phyloP scores from a whole-genome alignment of 345 rosid genomes.

The Gossypium stocksii region DNA sequence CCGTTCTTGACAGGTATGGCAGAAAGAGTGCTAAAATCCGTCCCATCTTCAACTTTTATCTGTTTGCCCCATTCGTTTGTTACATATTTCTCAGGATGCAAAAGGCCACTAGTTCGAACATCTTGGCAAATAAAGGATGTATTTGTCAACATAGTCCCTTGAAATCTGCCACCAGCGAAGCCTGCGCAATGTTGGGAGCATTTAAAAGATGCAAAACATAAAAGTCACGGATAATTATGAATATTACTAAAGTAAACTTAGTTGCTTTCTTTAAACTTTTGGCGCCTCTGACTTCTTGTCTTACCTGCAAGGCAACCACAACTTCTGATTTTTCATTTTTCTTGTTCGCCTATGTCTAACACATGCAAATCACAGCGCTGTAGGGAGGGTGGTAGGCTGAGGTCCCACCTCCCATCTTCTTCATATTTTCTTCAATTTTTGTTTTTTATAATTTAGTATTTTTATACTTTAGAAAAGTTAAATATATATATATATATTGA shows the following conservation, averaged over 20 bases:
- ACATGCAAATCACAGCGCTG: too few species aligned
- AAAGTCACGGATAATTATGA: background rate
- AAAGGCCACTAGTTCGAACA: slow-evolving; percentile 31
- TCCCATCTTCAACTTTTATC: slow-evolving; percentile 48
- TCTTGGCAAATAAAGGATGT: slow-evolving; percentile 60
- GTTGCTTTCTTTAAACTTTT: too few species aligned
- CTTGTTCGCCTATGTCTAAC: too few species aligned
- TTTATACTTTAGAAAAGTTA: too few species aligned
- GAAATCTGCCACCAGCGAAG: slow-evolving; percentile 35
- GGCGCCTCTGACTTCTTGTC: too few species aligned
- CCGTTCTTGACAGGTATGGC: slow-evolving; percentile 31
- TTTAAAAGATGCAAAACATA: background rate
- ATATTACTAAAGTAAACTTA: too few species aligned
- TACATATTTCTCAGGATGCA: slow-evolving; percentile 39
- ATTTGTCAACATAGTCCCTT: slow-evolving; percentile 25
- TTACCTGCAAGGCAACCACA: background rate
- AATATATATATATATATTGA: too few species aligned
- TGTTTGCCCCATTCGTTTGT: slow-evolving; percentile 37
- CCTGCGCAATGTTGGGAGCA: slow-evolving; percentile 25
- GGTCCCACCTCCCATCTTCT: too few species aligned
- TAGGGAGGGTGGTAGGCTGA: too few species aligned
- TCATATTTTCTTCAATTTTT: too few species aligned
- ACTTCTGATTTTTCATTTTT: too few species aligned
- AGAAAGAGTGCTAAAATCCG: slow-evolving; percentile 27
- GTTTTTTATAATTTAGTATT: too few species aligned